Conservation (phyloP, 257 asterid genomes). For the Solanum rostratum region DNA sequence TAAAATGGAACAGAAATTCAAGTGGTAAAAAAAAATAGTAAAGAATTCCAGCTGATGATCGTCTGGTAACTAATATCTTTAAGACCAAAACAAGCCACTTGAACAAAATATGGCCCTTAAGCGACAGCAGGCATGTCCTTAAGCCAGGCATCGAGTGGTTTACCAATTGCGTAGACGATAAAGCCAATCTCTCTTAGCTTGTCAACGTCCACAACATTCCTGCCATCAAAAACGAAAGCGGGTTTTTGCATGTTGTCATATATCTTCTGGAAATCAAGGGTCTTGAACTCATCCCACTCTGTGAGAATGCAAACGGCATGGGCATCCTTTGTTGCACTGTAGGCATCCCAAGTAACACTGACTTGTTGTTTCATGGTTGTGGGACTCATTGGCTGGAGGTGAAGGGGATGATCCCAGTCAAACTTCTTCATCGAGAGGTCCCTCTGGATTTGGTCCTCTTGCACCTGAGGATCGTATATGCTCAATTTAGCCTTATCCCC, state of each 20-base stretch:
- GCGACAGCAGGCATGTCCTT: conserved; percentile 91
- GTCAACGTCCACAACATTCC: conserved; percentile 50
- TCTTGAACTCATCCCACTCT: conserved; percentile 88
- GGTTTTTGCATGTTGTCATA: conserved; percentile 91
- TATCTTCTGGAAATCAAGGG: conserved; percentile 63
- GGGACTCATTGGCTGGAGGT: conserved; percentile 87
- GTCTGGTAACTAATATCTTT: conserved; percentile 13
- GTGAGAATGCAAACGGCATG: conserved; percentile 78
- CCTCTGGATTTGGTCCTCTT: conserved; percentile 77
- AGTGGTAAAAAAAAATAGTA: conserved; percentile 20
- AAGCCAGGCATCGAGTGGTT: conserved; percentile 86
- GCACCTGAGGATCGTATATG: conserved; percentile 83
- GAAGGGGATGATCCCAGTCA: conserved; percentile 91
- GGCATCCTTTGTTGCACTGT: conserved; percentile 64
- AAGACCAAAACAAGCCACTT: conserved; percentile 2
- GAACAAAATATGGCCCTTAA: conserved; percentile 16
- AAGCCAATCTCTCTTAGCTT: conserved; percentile 81
- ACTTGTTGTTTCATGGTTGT: conserved; percentile 66
- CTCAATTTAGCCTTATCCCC: conserved; percentile 73
- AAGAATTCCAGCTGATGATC: conserved; percentile 22
- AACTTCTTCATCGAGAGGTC: conserved; percentile 78
- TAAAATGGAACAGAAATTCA: conserved; percentile 20
- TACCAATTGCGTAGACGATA: conserved; percentile 74
- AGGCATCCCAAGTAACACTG: conserved; percentile 59
- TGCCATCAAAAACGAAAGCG: conserved; percentile 69